phyloP scores from a whole-genome alignment of 192 early-diverging fungal species.

The Entrophospora sp. region DNA sequence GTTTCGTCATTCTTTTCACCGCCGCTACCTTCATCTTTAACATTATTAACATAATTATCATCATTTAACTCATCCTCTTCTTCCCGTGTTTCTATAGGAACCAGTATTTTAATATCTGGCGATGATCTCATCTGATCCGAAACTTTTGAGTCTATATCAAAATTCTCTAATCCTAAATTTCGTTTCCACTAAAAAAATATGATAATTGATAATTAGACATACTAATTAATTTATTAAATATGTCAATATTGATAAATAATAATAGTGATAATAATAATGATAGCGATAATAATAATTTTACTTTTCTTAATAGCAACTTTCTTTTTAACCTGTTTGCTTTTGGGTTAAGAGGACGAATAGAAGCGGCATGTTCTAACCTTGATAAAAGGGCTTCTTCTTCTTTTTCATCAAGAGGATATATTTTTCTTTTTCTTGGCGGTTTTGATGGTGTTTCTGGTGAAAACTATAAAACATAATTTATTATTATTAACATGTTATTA shows the following conservation, averaged over 20 bases:
- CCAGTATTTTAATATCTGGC: no score
- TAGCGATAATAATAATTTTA: slow-evolving; percentile 16
- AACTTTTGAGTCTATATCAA: no score
- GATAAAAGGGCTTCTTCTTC: slow-evolving; percentile 50
- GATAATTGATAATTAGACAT: background rate
- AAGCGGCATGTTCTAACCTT: slow-evolving; percentile 33
- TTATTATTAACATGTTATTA: background rate
- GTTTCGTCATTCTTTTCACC: background rate
- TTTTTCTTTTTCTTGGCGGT: slow-evolving; percentile 1
- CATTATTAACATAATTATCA: background rate
- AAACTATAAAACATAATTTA: background rate
- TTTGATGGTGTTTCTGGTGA: background rate
- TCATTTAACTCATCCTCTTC: no score
- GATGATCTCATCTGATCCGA: no score
- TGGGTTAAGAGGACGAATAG: slow-evolving; percentile 29
- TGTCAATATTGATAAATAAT: no score
- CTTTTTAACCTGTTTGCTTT: slow-evolving; percentile 46
- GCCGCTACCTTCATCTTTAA: background rate
- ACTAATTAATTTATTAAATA: background rate
- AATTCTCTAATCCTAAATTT: background rate
- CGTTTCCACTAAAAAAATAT: background rate
- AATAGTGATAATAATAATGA: background rate
- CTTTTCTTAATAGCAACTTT: slow-evolving; percentile 40
- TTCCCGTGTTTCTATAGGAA: no score
- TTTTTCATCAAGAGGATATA: slow-evolving; percentile 19